Evolutionary conservation across 2,329 filamentous ascomycete species (phyloP), one percentile per base, ranked within the genome.

Genomic region (Claviceps humidiphila): DNA sequence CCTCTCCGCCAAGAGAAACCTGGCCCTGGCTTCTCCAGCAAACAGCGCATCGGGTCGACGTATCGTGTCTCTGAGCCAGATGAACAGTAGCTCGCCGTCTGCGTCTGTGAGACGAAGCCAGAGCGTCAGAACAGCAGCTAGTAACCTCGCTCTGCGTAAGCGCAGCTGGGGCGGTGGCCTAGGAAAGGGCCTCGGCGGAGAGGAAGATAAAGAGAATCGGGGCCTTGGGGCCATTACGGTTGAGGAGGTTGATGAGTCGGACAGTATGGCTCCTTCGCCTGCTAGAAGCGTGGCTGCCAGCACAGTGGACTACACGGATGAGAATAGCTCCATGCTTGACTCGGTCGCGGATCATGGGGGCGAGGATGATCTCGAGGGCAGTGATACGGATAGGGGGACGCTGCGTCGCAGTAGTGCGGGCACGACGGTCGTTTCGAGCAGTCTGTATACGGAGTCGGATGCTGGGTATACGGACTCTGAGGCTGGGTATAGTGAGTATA

Each of bases 1-100:
- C 2, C 71, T 82, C 56, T 69, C 71, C 4, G 69, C 78, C 60
- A 74, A 75, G 66, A 68, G 75, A 56, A 78, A 63, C 61, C 71
- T 68, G 49, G 69, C 63, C 6, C 13, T 44, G 51, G 66, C 61
- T 52, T 34, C 30, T 11, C 66, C 79, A 1, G 73, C 69, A 17
- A 68, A 76, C 47, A 71, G 73, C 17, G 71, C 79, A 61, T 74
- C 83, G 63, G 77, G 82, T 64, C 79, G 91, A 42, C 82, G 93
- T 48, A 96, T 97, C 61, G 78, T 94, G 54, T 95, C 89, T 49
- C 79, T 97, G 39, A 94, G 85, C 64, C 88, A 96, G 68, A 94
- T 97, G 59, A 87, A 81, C 51, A 83, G 84, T 64, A 91, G 93
- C 62, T 74, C 80, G 38, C 73, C 81, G 5, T 71, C 69, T 7